These are phyloP conservation scores for Nakazawaea wyomingensis DNA, from an alignment of 805 yeast genomes.

Conservation along the genomic window DNA sequence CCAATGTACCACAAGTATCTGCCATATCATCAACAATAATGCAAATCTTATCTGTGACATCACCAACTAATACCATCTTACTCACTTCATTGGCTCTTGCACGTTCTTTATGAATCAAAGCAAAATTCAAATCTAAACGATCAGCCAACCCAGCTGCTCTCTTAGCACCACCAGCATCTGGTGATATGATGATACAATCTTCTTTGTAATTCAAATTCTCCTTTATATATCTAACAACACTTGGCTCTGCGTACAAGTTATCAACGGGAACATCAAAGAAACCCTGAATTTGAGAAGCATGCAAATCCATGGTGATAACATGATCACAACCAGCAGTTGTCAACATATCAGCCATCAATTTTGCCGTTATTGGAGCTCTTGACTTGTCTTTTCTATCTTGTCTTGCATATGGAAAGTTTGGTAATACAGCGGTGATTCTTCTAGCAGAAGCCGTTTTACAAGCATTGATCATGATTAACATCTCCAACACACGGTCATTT, in stretches of 20 bases:
- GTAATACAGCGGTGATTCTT: slow-evolving; percentile 76
- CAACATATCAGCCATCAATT: slow-evolving; percentile 75
- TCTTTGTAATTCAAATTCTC: slow-evolving; percentile 54
- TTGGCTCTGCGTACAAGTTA: slow-evolving; percentile 79
- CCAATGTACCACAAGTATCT: slow-evolving; percentile 83
- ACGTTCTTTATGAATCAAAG: slow-evolving; percentile 80
- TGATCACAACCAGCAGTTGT: slow-evolving; percentile 84
- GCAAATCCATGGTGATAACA: slow-evolving; percentile 82
- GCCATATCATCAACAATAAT: slow-evolving; percentile 86
- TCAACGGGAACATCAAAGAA: slow-evolving; percentile 81
- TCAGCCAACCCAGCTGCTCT: slow-evolving; percentile 86
- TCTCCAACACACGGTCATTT: slow-evolving; percentile 69
- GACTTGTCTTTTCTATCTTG: slow-evolving; percentile 83
- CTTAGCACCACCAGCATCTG: slow-evolving; percentile 90
- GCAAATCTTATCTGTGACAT: slow-evolving; percentile 70
- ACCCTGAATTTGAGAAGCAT: slow-evolving; percentile 87
- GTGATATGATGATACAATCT: slow-evolving; percentile 67
- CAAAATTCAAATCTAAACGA: slow-evolving; percentile 72
- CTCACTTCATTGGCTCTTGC: slow-evolving; percentile 80
- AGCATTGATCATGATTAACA: slow-evolving; percentile 74
- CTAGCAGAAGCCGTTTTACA: slow-evolving; percentile 81
- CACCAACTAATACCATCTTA: slow-evolving; percentile 82
- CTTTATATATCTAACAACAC: slow-evolving; percentile 67
- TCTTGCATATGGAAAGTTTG: slow-evolving; percentile 84
- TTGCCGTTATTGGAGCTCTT: slow-evolving; percentile 83